Evolutionary conservation across 2,329 filamentous ascomycete species (phyloP).

Genomic region (Aspergillus versicolor): DNA sequence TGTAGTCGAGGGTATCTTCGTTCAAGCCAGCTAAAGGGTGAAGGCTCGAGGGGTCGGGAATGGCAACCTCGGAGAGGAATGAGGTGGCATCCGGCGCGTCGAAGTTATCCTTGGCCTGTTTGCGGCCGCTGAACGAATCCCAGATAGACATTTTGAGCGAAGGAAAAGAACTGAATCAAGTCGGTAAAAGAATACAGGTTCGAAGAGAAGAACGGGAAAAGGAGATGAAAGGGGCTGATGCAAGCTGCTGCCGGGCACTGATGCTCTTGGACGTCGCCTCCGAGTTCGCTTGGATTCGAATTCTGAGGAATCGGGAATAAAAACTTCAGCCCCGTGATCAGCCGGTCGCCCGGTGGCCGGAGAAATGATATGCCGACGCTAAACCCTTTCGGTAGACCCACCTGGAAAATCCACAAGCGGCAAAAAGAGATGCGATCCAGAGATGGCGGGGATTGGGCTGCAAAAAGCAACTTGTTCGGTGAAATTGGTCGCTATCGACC

Average conservation of each 20-base stretch:
- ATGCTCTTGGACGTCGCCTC: conserved; percentile 6
- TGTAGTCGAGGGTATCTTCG: conserved; percentile 90
- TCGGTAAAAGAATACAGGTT: conserved; percentile 22
- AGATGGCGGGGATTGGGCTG: conserved; percentile 27
- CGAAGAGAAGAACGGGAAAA: conserved; percentile 13
- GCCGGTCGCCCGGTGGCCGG: conserved; percentile 13
- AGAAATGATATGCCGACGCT: conserved; percentile 26
- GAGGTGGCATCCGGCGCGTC: conserved; percentile 80
- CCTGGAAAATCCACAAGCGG: conserved; percentile 30
- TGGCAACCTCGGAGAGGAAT: conserved; percentile 74
- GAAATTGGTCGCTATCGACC: conserved; percentile 3
- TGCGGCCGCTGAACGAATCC: conserved; percentile 63
- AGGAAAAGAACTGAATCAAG: conserved; percentile 22
- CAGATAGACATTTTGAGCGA: conserved; percentile 53
- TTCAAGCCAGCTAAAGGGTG: conserved; percentile 93
- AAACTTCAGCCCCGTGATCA: conserved; percentile 42
- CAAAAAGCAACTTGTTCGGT: conserved; percentile 17
- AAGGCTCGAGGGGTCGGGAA: conserved; percentile 82
- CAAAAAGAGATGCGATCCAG: conserved; percentile 23
- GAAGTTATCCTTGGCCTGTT: conserved; percentile 60
- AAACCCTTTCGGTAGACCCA: conserved; percentile 24
- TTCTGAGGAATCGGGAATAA: conserved; percentile 29
- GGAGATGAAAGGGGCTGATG: not conserved
- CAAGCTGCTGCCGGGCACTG: not conserved
- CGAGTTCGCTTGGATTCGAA: conserved; percentile 10